Conservation (phyloP, 495 filamentous ascomycete species). For the Elaphomyces granulatus region DNA sequence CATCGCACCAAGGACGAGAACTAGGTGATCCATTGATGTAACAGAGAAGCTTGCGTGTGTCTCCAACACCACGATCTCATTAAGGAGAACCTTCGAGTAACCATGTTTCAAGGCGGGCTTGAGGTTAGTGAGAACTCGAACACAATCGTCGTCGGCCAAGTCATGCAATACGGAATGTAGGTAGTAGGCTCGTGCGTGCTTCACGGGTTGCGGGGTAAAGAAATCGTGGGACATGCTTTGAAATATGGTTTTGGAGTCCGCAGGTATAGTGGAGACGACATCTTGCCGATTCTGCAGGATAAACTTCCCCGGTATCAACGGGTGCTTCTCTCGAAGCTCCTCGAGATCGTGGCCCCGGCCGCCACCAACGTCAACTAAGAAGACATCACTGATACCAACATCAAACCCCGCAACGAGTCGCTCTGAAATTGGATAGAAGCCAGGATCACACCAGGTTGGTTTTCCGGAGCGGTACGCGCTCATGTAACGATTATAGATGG, state of each 20-base stretch:
- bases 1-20: slow-evolving; percentile 24
- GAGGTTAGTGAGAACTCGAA: slow-evolving; percentile 30
- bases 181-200: slow-evolving; percentile 22
- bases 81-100: slow-evolving; percentile 36
- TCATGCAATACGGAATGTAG: slow-evolving; percentile 37
- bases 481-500: slow-evolving; percentile 24
- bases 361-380: slow-evolving; percentile 44
- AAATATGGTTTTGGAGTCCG: slow-evolving; percentile 11
- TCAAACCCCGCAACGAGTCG: slow-evolving; percentile 12
- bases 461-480: slow-evolving; percentile 28
- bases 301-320: too few species aligned
- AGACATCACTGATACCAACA: slow-evolving; percentile 11
- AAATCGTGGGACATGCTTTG: slow-evolving; percentile 32
- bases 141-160: slow-evolving; percentile 31
- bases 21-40: slow-evolving; percentile 33
- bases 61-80: slow-evolving; percentile 37
- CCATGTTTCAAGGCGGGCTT: slow-evolving; percentile 34
- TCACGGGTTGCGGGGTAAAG: slow-evolving; percentile 37
- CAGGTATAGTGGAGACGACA: slow-evolving; percentile 22
- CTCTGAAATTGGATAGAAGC: slow-evolving; percentile 33
- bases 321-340: slow-evolving; percentile 20
- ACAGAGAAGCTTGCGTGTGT: slow-evolving; percentile 24
- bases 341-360: slow-evolving; percentile 34
- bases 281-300: slow-evolving; percentile 35
- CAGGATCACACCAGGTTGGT: slow-evolving; percentile 31